Evolutionary conservation across 2,329 filamentous ascomycete species (phyloP), one percentile per base, ranked within the genome.

Genomic region (Fusarium gaditjirri): DNA sequence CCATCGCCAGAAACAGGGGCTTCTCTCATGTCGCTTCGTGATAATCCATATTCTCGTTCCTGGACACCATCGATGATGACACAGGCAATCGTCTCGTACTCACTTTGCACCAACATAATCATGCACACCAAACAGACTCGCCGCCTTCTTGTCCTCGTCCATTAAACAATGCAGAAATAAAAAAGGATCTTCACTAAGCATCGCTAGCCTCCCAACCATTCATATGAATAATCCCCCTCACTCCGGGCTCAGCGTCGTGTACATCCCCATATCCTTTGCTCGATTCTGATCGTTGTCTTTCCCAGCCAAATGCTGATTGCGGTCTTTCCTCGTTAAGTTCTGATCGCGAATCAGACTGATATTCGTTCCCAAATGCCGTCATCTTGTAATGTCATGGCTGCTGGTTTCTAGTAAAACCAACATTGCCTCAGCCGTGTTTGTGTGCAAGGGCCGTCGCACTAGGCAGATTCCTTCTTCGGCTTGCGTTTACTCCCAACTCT

Each of bases 401-500:
- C 54, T 49, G 35, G 35, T 38, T 53, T 63, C 35, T 70, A 39
- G 27, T 54, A 60, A 70, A 70, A 14, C 56, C 36, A 33, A 53
- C 53, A 38, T 23, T 12, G 49, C 56, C 41, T 57, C 46, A 29
- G 49, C 36, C 52, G 56, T 52, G 42, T 64, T 60, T 41, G 12
- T 41, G 6, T 35, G 21, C 14, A 31, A 41, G 7, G n/a, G 23
- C 41, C 44, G 33, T 29, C 38, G 35, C 41, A 33, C 43, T 66
- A 72, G 27, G 50, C 47, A 16, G 68, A 42, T 31, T 77, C 77
- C 57, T 74, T 78, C 58, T 72, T 77, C 10, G 55, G 38, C 56
- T 69, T 80, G 36, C 65, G 73, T 49, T 76, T 81, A 11, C 74
- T 66, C 14, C 72, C 73, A 35, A 74, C 49, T 63, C 80, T 76